Base-by-base conservation (phyloP, 176 grass and related monocot species). In the Zizania latifolia region DNA sequence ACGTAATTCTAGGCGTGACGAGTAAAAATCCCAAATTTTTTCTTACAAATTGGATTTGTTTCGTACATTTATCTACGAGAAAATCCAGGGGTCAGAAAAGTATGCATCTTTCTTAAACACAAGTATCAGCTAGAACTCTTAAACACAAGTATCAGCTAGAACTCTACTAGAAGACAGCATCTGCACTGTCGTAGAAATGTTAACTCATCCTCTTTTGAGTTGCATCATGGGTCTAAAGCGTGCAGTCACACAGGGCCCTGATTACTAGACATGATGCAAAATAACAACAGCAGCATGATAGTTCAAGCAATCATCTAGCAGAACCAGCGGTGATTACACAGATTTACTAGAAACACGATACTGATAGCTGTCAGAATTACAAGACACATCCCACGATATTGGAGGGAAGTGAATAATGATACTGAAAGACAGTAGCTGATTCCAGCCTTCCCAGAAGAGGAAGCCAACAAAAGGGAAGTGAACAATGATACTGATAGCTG, bases 301-400 rank as follows among this genome's bases (percentile, higher is more conserved):
- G 32, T 21, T n/a, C 45, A 58, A 76, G 13, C 46, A 58, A 76
- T 9, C 46, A 22, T 40, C 8, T 27, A 24, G 35, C 8, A 68
- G 15, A 65, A 35, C 2, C 13, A 43, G 31, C 5, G 29, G 56
- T 2, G 11, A 40, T 28, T 54, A 32, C 22, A 65, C 37, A 36
- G 28, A 76, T 75, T 65, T 48, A 57, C 70, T 84, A 12, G 38
- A 44, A 33, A 17, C 62, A 40, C 1, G 50, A 4, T 27, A 72
- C 36, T 78, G 24, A 19, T 43, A 80, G 54, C 51, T 60, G 68
- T 59, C 53, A 78, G 35, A 17, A 28, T 83, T 67, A 68, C 74
- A 87, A 71, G 36, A 35, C 12, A 21, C 45, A 36, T 50, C 32
- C 17, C 67, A 68, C 37, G 30, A 67, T 82, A 44, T 50, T 19